A percentile compares a stretch with the other conserved stretches of the same genome.
Conservation (phyloP, 2,329 filamentous ascomycete species). For the Neofusicoccum umdonicola region DNA sequence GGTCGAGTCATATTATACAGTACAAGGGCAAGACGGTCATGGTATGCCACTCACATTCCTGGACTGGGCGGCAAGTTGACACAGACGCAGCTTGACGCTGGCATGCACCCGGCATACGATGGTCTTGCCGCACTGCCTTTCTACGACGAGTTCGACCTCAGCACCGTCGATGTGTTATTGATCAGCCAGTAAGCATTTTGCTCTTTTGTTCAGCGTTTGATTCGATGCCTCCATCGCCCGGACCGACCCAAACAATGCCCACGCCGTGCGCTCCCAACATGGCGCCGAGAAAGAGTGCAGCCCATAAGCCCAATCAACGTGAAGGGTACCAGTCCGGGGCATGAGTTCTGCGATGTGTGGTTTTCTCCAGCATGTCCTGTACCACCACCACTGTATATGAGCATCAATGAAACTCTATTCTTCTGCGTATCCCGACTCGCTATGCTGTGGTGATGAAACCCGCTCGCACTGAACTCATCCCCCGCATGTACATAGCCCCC, state of each 20-base stretch:
- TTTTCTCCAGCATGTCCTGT: constrained; percentile 11
- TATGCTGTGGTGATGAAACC: constrained; percentile 15
- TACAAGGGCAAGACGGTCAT: constrained; percentile 99
- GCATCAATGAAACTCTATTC: constrained; percentile 19
- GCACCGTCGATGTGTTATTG: constrained; percentile 92
- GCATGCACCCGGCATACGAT: constrained; percentile 94
- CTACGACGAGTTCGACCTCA: constrained; percentile 97
- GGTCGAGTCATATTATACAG: constrained; percentile 96
- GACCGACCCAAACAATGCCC: not conserved
- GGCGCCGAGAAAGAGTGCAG: not conserved
- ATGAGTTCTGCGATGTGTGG: constrained; percentile 12
- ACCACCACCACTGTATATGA: constrained; percentile 19
- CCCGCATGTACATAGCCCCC: constrained; percentile 15
- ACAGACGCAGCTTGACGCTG: constrained; percentile 76
- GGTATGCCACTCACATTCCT: constrained; percentile 54
- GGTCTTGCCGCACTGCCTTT: constrained; percentile 91
- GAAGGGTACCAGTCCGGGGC: constrained; percentile 3
- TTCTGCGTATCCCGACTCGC: constrained; percentile 12
- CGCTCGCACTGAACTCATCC: constrained; percentile 11
- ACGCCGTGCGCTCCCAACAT: not conserved
- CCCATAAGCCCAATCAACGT: not conserved
- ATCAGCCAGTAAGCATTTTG: constrained; percentile 90
- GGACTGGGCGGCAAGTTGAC: not conserved
- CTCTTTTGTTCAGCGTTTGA: constrained; percentile 19
- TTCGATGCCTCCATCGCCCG: constrained; percentile 1